Base-by-base conservation (phyloP, 2,329 filamentous ascomycete species). In the Botrytis aclada region DNA sequence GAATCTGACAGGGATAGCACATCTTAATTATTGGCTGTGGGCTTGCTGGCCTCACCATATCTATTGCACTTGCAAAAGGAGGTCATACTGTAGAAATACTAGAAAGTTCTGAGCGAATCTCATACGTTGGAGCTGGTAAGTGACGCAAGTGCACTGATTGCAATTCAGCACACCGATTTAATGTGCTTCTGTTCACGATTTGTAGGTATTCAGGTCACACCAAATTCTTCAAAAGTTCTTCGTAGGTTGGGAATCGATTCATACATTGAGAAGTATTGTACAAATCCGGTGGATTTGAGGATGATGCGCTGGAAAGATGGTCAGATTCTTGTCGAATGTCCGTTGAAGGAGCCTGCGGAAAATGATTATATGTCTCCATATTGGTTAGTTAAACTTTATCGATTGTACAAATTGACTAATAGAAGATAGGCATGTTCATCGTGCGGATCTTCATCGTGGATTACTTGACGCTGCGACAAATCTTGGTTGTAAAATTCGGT, bases 271-370 rank as follows among this genome's bases (percentile, higher is more conserved):
- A 71, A 69, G 56, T 75, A 74, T 69, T 76, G 74, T 51, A 71
- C 69, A 39, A 69, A 74, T 22, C 73, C 73, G 20, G 71, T 76
- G 4, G 76, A 76, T 65, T 54, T 76, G 22, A 65, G 72, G 25
- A 77, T 77, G 75, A 75, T 74, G 76, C 47, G 75, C 29, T 77
- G 74, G 74, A n/a, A 63, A 29, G 71, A 73, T 72, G 75, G 76
- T 18, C 43, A 73, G 22, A 58, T 75, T 16, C 69, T 77, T 39
- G 73, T 77, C n/a, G 71, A 75, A 37, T 73, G 69, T 58, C 75
- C 74, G 6, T 66, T 77, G 39, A 75, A 74, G 63, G 71, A 74
- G 45, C 75, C 74, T n/a, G 76, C 75, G 2, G 9, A 73, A 14
- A 66, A 69, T 14, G 61, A 74, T 45, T 76, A 77, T 41, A 63